Evolutionary conservation across 495 filamentous ascomycete species (phyloP).

Genomic region (Trichoderma erinaceum): DNA sequence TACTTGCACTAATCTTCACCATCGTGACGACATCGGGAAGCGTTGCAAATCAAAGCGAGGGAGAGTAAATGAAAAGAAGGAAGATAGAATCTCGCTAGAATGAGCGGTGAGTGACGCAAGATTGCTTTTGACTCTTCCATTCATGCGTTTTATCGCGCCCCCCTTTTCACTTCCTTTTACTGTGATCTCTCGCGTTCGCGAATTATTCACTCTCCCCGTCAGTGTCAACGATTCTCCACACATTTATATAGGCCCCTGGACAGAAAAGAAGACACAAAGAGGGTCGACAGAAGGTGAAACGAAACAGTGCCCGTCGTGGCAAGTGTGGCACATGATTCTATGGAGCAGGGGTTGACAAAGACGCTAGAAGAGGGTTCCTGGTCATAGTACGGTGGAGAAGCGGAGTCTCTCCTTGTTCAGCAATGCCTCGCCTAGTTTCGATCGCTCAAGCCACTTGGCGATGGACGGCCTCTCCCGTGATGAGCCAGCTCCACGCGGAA

Average conservation of each 20-base stretch:
- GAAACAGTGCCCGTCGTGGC: neutral
- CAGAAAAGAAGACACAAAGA: neutral
- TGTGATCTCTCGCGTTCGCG: neutral
- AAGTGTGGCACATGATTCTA: neutral
- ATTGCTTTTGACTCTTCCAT: neutral
- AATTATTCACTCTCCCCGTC: neutral
- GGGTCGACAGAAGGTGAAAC: constrained; percentile 6
- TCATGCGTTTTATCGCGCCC: constrained; percentile 1
- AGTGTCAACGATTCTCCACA: neutral
- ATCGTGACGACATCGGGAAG: too few relatives aligned
- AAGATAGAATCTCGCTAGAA: neutral
- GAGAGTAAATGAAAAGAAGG: neutral
- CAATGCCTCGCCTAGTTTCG: neutral
- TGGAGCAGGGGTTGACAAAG: neutral
- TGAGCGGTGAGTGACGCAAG: neutral
- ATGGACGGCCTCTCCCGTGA: constrained; percentile 13
- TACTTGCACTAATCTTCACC: neutral
- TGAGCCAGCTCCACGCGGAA: constrained; percentile 6
- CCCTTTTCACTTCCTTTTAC: neutral
- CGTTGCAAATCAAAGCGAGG: neutral
- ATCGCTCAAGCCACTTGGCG: constrained; percentile 9
- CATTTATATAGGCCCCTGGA: neutral
- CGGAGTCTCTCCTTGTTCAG: constrained; percentile 1
- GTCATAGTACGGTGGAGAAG: constrained; percentile 3
- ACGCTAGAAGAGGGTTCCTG: constrained; percentile 4